Conservation (phyloP, 2,329 filamentous ascomycete species). For the Claviceps spartinae region DNA sequence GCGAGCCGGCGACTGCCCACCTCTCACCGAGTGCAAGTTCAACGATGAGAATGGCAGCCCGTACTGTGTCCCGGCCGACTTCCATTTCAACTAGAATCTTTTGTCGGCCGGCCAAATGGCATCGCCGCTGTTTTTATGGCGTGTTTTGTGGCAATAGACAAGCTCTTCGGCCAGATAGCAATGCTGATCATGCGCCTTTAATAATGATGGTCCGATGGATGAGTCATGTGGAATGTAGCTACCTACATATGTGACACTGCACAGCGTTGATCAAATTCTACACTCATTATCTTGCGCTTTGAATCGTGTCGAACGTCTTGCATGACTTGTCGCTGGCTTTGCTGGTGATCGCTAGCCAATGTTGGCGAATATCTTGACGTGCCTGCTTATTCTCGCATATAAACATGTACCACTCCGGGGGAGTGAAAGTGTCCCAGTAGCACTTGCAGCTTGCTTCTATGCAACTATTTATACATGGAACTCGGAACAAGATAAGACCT, state of each 20-base stretch:
- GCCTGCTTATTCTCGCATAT: too few species aligned
- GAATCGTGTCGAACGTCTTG: neutral
- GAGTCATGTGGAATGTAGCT: neutral
- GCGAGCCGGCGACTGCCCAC: constrained; percentile 22
- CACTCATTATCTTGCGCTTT: neutral
- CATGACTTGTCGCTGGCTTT: neutral
- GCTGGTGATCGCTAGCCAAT: neutral
- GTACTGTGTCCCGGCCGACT: constrained; percentile 24
- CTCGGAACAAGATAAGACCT: too few species aligned
- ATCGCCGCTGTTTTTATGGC: neutral
- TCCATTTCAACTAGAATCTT: constrained; percentile 5
- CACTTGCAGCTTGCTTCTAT: too few species aligned
- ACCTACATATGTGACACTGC: neutral
- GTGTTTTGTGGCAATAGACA: neutral
- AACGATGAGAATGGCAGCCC: constrained; percentile 20
- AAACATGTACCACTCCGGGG: too few species aligned
- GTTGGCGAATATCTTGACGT: neutral
- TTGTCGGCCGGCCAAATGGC: constrained; percentile 1
- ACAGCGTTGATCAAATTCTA: neutral
- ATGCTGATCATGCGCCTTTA: too few species aligned
- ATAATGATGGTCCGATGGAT: neutral
- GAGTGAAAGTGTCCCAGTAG: too few species aligned
- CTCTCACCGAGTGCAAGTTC: constrained; percentile 24
- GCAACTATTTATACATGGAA: too few species aligned
- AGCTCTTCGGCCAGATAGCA: too few species aligned